Percentiles rank a stretch among this genome's conserved stretches.
These are phyloP conservation scores for Bretziella fagacearum DNA, from an alignment of 2,329 filamentous ascomycete species.

Conservation along the genomic window DNA sequence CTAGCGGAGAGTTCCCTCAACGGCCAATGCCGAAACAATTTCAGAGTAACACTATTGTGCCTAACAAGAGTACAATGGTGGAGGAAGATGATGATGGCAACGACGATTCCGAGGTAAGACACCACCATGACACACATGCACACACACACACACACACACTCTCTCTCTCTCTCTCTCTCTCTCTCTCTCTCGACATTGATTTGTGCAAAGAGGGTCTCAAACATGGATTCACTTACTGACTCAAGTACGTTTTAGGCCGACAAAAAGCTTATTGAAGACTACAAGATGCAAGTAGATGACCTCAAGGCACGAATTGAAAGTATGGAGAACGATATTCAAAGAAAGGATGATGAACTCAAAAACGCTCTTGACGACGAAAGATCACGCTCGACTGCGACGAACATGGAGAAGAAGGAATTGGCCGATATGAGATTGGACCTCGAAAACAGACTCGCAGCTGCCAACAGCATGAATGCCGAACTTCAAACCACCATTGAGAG, in stretches of 20 bases:
- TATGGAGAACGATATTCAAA: constrained; percentile 50
- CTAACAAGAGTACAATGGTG: constrained; percentile 94
- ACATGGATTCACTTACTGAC: background rate
- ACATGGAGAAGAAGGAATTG: constrained; percentile 55
- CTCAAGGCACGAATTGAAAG: constrained; percentile 62
- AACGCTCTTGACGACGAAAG: constrained; percentile 42
- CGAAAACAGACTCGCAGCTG: constrained; percentile 57
- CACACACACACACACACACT: background rate
- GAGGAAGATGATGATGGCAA: constrained; percentile 79
- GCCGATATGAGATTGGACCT: constrained; percentile 46
- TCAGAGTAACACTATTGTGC: constrained; percentile 89
- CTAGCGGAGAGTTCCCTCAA: constrained; percentile 44
- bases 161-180: background rate
- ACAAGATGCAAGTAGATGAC: constrained; percentile 60
- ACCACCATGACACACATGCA: background rate
- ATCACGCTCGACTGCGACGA: constrained; percentile 31
- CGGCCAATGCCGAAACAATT: constrained; percentile 76
- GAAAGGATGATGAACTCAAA: constrained; percentile 55
- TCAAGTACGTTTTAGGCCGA: constrained; percentile 1
- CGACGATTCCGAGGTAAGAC: constrained; percentile 30
- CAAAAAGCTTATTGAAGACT: constrained; percentile 27
- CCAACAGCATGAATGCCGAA: constrained; percentile 60
- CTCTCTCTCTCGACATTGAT: too few relatives aligned
- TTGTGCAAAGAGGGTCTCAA: too few relatives aligned
- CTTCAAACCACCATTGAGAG: constrained; percentile 65